Base-by-base conservation (phyloP, 208 protist species). In the Leishmania mexicana region DNA sequence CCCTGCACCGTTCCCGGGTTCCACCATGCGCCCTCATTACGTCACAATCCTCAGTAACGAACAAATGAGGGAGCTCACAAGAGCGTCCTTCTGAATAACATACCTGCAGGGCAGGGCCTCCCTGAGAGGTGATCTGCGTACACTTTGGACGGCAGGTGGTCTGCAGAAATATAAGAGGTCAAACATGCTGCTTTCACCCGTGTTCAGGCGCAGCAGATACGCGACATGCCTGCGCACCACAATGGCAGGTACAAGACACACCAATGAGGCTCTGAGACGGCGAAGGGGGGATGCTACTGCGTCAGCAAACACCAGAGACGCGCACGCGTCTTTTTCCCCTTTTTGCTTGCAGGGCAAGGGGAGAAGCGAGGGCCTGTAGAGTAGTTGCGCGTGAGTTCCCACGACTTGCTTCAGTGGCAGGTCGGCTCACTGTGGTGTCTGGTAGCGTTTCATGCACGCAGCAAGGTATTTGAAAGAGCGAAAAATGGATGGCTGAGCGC, bases 401-500 rank as follows among this genome's bases (percentile, higher is more conserved):
- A 28, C 6, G 7, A 49, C 15, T 31, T 6, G 24, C 5, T 31
- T 53, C 68, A n/a, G n/a, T 21, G 31, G 15, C 8, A 73, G 10
- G 1, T 35, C 21, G 19, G 68, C 24, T 42, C 24, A 1, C 68
- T 49, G 6, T 21, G 0, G 17, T 0, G 42, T 49, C 21, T n/a
- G 24, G n/a, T 11, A 21, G 10, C 19, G 1, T 31, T 8, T n/a
- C 68, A 73, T 4, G 42, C 28, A 2, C 28, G 42, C 68, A 73
- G 21, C 3, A 8, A 24, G 45, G 17, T 31, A 13, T 53, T 7
- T 74, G 75, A 21, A 40, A 85, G 64, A 38, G 57, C 38, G 47
- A 89, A 96, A 78, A 91, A 97, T 21, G 86, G 82, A 65, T 98
- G 93, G 24, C 42, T 67, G 35, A 97, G 85, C 0, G 93, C 91